Evolutionary conservation across 306 rosid species (phyloP).

Genomic region (Acmispon strigosus): DNA sequence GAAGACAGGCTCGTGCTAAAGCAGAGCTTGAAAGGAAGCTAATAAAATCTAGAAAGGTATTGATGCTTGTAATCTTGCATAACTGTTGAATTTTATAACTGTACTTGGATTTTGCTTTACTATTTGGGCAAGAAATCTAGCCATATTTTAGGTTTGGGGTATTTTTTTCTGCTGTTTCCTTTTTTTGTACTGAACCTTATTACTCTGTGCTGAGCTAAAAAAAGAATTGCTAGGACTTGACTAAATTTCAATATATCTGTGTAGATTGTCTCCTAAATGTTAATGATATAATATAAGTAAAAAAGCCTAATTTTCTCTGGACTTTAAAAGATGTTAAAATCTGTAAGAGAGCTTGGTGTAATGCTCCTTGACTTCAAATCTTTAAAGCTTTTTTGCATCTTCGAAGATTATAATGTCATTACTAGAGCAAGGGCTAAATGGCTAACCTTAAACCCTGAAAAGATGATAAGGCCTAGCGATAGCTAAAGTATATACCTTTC

Average conservation of each 20-base stretch:
- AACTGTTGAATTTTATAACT: neutral
- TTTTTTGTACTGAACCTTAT: neutral
- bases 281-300: neutral
- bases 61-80: neutral
- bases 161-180: neutral
- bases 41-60: slow-evolving; percentile 88
- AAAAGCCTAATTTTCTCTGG: neutral
- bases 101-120: neutral
- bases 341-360: neutral
- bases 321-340: neutral
- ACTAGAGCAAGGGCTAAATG: neutral
- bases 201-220: neutral
- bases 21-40: slow-evolving; percentile 93
- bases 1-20: slow-evolving; percentile 96
- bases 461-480: neutral
- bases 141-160: neutral
- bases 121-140: neutral
- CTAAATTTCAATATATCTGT: neutral
- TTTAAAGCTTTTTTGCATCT: neutral
- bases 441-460: neutral
- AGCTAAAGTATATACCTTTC: neutral
- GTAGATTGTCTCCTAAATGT: neutral
- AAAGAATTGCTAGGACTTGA: neutral
- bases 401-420: neutral
- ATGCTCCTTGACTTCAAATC: neutral